Conservation (phyloP, 345 rosid genomes). For the Eucalyptus melliodora region DNA sequence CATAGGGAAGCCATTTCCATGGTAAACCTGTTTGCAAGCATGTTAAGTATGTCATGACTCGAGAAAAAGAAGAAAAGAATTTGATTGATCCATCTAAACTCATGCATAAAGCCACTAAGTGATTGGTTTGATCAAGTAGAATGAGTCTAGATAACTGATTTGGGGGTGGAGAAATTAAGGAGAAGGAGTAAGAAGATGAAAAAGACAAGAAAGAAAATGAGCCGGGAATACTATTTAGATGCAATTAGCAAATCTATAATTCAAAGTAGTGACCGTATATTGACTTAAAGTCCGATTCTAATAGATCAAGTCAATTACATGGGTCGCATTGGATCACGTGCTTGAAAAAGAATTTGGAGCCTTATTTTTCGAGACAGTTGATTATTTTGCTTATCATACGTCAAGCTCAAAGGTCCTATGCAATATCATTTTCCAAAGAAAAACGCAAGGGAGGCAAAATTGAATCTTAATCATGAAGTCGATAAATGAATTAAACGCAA, state of each 20-base stretch:
- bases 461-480: too few species aligned
- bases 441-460: too few species aligned
- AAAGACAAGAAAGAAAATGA: neutral
- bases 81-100: neutral
- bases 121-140: neutral
- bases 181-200: neutral
- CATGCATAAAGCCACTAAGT: neutral
- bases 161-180: neutral
- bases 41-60: neutral
- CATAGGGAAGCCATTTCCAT: constrained; percentile 52
- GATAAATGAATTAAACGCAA: too few species aligned
- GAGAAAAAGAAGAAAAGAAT: neutral
- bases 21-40: constrained; percentile 5
- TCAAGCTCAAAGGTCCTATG: too few species aligned
- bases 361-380: too few species aligned
- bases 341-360: too few species aligned
- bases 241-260: neutral
- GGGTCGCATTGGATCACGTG: neutral
- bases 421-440: too few species aligned
- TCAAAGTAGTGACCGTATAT: neutral
- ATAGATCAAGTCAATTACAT: neutral
- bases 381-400: too few species aligned
- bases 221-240: neutral
- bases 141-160: neutral
- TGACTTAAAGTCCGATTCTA: neutral